Conservation (phyloP, 768 basidiomycete genomes). For the Suillus spraguei region DNA sequence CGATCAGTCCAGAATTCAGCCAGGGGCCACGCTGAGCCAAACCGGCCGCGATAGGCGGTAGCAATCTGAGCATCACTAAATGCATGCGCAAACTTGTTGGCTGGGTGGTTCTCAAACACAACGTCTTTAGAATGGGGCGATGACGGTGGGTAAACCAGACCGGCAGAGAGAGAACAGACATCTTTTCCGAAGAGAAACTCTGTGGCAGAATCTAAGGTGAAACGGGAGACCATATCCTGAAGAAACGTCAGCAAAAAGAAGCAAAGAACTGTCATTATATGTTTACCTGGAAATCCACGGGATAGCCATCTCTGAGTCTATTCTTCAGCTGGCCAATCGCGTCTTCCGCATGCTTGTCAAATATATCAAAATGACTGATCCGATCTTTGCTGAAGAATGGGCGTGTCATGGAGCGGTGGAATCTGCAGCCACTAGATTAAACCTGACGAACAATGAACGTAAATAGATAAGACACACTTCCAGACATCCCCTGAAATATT, state of each 20-base stretch:
- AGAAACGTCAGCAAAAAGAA: constrained; percentile 6
- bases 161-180: constrained; percentile 39
- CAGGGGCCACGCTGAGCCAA: constrained; percentile 48
- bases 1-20: constrained; percentile 46
- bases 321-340: constrained; percentile 35
- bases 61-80: constrained; percentile 40
- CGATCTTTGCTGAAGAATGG: constrained; percentile 44
- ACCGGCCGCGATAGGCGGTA: constrained; percentile 34
- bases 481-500: constrained; percentile 34
- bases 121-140: constrained; percentile 25
- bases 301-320: constrained; percentile 37
- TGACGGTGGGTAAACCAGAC: constrained; percentile 36
- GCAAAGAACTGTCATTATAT: constrained; percentile 5
- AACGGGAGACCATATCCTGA: constrained; percentile 43
- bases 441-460: constrained; percentile 4
- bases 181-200: constrained; percentile 55
- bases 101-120: constrained; percentile 30
- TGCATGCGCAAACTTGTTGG: constrained; percentile 41
- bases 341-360: constrained; percentile 39
- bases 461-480: constrained; percentile 33
- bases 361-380: constrained; percentile 43
- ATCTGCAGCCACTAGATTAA: constrained; percentile 24
- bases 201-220: constrained; percentile 60
- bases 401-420: constrained; percentile 45
- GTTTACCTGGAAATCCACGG: constrained; percentile 44